Conservation (phyloP, 805 yeast species). For the Sugiyamaella mastotermitis region DNA sequence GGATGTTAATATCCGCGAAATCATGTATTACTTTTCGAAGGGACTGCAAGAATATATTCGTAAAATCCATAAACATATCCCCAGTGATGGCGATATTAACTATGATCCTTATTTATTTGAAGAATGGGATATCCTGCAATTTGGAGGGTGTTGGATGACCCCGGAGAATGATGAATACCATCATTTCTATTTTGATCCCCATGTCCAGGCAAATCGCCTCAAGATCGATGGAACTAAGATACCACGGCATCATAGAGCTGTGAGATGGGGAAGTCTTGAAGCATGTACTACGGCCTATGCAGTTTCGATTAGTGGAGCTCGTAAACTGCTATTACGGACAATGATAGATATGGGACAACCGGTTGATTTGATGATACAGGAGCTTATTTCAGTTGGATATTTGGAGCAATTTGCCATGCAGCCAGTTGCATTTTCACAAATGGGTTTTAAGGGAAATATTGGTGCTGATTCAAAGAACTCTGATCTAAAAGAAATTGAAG, state of each 20-base stretch:
- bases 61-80: neutral
- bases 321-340: conserved; percentile 11
- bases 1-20: conserved; percentile 10
- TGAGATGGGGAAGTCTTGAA: conserved; percentile 7
- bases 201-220: conserved; percentile 5
- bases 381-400: conserved; percentile 5
- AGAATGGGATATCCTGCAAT: conserved; percentile 14
- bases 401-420: conserved; percentile 11
- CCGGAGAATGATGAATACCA: conserved; percentile 2
- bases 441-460: conserved; percentile 8
- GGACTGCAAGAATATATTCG: conserved; percentile 8
- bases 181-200: conserved; percentile 9
- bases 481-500: conserved; percentile 8
- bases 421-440: conserved; percentile 12
- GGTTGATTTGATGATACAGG: conserved; percentile 10
- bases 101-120: conserved; percentile 11
- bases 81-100: conserved; percentile 9
- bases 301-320: conserved; percentile 10
- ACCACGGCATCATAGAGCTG: conserved; percentile 6
- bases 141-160: conserved; percentile 13
- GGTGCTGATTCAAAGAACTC: conserved; percentile 10
- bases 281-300: conserved; percentile 17
- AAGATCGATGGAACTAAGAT: conserved; percentile 1
- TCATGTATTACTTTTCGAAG: conserved; percentile 5
- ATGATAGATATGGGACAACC: conserved; percentile 11